Evolutionary conservation across 169 alveolate genomes (phyloP).

Genomic region (Plasmodium gaboni): DNA sequence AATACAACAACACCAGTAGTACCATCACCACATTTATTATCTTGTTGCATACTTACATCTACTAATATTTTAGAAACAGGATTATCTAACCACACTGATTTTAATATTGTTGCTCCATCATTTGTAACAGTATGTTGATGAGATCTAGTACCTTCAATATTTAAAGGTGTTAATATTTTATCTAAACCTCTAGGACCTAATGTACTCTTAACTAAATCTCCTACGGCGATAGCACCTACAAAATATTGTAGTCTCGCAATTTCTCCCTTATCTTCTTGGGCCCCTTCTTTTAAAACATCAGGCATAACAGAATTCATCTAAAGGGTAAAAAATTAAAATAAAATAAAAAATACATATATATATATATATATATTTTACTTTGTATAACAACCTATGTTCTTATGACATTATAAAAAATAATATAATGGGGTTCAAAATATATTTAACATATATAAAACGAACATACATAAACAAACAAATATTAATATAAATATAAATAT

Average conservation of each 20-base stretch:
- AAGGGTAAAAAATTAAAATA: slow-evolving; percentile 13
- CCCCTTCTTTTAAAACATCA: slow-evolving; percentile 94
- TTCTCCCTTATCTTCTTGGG: slow-evolving; percentile 96
- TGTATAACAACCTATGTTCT: too few species aligned
- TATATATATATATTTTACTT: background rate
- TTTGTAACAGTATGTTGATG: slow-evolving; percentile 96
- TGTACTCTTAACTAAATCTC: slow-evolving; percentile 99
- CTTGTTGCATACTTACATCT: slow-evolving; percentile 94
- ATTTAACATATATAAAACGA: too few species aligned
- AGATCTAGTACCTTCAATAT: slow-evolving; percentile 89
- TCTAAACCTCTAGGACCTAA: slow-evolving; percentile 99
- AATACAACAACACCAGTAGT: slow-evolving; percentile 99
- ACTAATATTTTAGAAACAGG: slow-evolving; percentile 99
- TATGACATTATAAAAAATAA: too few species aligned
- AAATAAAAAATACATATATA: slow-evolving; percentile 5
- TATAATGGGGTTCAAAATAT: too few species aligned
- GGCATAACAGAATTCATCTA: slow-evolving; percentile 91
- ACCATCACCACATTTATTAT: slow-evolving; percentile 95
- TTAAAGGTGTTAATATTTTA: slow-evolving; percentile 95
- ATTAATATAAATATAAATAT: too few species aligned
- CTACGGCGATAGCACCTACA: slow-evolving; percentile 99
- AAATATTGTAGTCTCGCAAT: slow-evolving; percentile 96
- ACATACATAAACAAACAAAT: too few species aligned
- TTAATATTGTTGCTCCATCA: slow-evolving; percentile 99
- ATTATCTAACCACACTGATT: slow-evolving; percentile 98